Conservation (phyloP, 23 red algal species). For the Gracilaria domingensis region DNA sequence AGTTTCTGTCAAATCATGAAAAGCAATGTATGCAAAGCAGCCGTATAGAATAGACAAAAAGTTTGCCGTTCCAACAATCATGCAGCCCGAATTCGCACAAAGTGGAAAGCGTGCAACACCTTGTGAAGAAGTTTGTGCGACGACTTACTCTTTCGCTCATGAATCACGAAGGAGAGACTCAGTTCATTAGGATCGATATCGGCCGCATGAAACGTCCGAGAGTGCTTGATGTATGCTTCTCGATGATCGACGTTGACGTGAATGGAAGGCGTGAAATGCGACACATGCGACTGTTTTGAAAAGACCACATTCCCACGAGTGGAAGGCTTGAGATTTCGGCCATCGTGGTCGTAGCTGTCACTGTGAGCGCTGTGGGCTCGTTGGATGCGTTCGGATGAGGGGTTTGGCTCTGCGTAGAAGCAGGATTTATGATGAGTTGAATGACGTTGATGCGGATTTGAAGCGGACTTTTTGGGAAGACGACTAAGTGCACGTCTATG, state of each 20-base stretch:
- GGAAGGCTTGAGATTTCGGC: background rate
- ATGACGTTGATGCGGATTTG: background rate
- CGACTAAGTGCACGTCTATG: background rate
- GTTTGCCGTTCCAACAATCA: background rate
- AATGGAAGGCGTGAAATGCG: too few species aligned
- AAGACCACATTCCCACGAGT: background rate
- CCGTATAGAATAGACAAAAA: too few species aligned
- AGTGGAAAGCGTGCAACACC: background rate
- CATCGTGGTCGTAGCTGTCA: background rate
- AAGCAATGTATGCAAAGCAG: background rate
- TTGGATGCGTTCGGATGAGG: background rate
- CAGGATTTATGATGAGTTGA: background rate
- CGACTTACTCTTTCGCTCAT: background rate
- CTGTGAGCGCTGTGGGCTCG: background rate
- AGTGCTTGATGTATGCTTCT: background rate
- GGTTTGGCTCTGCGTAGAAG: background rate
- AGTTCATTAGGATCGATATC: background rate
- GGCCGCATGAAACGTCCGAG: background rate
- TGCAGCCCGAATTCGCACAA: background rate
- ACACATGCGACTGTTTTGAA: background rate
- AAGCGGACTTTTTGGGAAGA: background rate
- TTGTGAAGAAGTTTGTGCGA: background rate
- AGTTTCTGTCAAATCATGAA: background rate
- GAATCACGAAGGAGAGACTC: background rate
- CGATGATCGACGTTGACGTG: background rate